Evolutionary conservation across 805 yeast genomes (phyloP), one percentile per base, ranked within the genome.

Genomic region (Candida vaughaniae): DNA sequence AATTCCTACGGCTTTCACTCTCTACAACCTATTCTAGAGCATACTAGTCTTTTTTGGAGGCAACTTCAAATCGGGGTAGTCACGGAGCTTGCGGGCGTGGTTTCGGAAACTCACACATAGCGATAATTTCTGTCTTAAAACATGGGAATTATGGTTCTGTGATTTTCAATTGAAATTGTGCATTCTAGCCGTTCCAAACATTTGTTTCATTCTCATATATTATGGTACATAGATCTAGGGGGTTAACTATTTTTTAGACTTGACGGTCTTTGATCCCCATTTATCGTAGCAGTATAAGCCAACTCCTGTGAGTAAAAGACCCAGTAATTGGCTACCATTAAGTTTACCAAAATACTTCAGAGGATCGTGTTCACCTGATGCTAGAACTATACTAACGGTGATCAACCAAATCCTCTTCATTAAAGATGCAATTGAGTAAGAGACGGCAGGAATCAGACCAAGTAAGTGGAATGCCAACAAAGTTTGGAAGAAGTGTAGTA

Each of bases 391-490:
- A 49, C 95, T 85, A 1, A 82, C 82, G 1, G 83, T 73, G 29
- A 89, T 88, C 20, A 89, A 77, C 1, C 86, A 84, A n/a, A 89
- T 84, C 51, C 95, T 78, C 62, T 89, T 89, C 77, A 89, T 75
- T 76, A 89, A 75, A 29, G 86, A 80, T 3, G 96, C 95, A 39
- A 89, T 81, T 2, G 95, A 84, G 60, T 87, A 89, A 3, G 93
- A 78, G 9, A 89, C 80, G 0, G 96, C 86, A 2, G 95, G 85
- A 5, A 89, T 73, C 53, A 82, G 75, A 15, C 95, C 93, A 30
- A 89, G 62, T 22, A 89, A 67, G 62, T 85, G 87, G 59, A 85
- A 86, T 11, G 95, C 88, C 26, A 89, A 69, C 55, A 88, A 64
- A 27, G 90, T 82, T 61, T 89, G 96, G 25, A 77, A 54, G 48